Base-by-base conservation (phyloP, 2,329 filamentous ascomycete species). In the Cercospora sesami region DNA sequence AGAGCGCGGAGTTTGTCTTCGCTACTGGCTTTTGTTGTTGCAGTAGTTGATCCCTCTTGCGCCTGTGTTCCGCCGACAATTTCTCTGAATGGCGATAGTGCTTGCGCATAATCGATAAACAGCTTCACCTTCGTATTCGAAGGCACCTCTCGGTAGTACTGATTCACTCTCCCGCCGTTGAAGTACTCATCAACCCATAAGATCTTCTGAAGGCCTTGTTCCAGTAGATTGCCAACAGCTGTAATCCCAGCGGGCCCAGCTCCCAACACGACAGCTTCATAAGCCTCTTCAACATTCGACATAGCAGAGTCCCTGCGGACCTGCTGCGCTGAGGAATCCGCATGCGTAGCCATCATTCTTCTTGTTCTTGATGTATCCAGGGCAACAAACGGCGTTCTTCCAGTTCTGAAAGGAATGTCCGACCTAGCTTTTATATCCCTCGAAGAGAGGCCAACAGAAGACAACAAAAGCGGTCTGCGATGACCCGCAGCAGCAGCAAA, bases 111-210 rank as follows among this genome's bases (percentile, higher is more conserved):
- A 30, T 85, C 80, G 67, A 86, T 78, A 75, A 90, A 89, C 23
- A 87, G 80, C 55, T 83, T 82, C 51, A 87, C 86, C 74, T 87
- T 89, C 66, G 87, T 90, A 75, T 90, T 90, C 72, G 83, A 86
- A 69, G 87, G 87, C 21, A 89, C 87, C 74, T 89, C 86, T 59
- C 86, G 82, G 74, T 90, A 90, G 73, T 81, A 81, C 67, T 81
- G 79, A 71, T 79, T 79, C 53, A 79, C 72, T 57, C 78, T 70
- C 12, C 78, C 78, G 9, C 75, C 86, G 26, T 83, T 78, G 73
- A 89, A 89, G 2, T 76, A 74, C 36, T 86, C 82, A 73, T 89
- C 87, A 48, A 89, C 80, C 88, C 87, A 90, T 62, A 86, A 76
- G 60, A 89, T 82, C 14, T 82, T 83, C 8, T 79, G 77, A 7